These are phyloP conservation scores for Carex parvula DNA, from an alignment of 176 grass and related monocot species.

Conservation along the genomic window DNA sequence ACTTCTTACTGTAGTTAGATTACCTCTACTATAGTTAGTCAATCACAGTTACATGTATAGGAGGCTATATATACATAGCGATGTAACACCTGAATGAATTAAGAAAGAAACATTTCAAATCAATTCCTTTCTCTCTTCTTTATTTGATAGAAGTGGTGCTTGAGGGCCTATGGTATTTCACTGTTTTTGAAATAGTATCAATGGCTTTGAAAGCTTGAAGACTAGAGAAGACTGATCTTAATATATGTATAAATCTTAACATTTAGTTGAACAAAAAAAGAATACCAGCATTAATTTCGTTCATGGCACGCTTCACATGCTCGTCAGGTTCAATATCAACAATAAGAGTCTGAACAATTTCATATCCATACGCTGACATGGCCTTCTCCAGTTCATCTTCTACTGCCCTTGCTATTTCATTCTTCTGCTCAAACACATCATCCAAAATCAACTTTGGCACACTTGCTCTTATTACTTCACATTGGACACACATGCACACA, in stretches of 20 bases:
- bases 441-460: conserved; percentile 71
- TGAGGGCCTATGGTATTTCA: no score
- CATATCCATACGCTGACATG: conserved; percentile 43
- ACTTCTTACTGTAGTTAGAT: no score
- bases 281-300: conserved; percentile 81
- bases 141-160: no score
- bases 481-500: neutral
- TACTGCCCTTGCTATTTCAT: conserved; percentile 67
- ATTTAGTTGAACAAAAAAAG: neutral
- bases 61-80: no score
- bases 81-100: no score
- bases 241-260: neutral
- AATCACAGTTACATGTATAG: no score
- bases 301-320: conserved; percentile 65
- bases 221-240: neutral
- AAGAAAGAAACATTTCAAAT: no score
- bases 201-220: neutral
- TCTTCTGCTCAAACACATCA: conserved; percentile 76
- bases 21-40: no score
- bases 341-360: conserved; percentile 49
- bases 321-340: conserved; percentile 81
- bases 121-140: no score
- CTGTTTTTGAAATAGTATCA: no score
- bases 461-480: conserved; percentile 73
- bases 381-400: conserved; percentile 83